Percentiles rank a stretch among this genome's conserved stretches.
Conservation (phyloP, 768 basidiomycete genomes). For the Lenzites betulinus region DNA sequence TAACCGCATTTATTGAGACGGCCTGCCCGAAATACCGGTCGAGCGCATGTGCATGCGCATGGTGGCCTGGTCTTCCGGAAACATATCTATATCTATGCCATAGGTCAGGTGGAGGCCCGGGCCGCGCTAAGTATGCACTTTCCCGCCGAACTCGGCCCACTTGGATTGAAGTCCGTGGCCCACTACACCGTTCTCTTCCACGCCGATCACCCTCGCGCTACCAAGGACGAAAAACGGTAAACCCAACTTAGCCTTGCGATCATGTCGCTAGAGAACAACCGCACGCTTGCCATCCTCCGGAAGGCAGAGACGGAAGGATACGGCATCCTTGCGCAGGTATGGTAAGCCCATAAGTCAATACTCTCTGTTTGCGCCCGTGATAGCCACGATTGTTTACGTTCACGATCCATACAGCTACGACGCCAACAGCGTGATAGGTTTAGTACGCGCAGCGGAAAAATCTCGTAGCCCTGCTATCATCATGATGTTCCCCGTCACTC, state of each 20-base stretch:
- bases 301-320: conserved; percentile 45
- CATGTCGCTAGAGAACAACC: conserved; percentile 32
- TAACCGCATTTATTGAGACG: too few relatives aligned
- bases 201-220: background rate
- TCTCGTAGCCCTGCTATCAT: conserved; percentile 47
- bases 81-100: too few relatives aligned
- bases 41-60: background rate
- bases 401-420: conserved; percentile 39
- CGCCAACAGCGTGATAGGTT: conserved; percentile 44
- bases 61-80: background rate
- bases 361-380: background rate
- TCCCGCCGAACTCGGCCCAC: too few relatives aligned
- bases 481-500: conserved; percentile 48
- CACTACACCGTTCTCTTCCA: background rate
- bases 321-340: conserved; percentile 46
- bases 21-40: too few relatives aligned
- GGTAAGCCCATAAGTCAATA: conserved; percentile 30
- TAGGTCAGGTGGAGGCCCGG: too few relatives aligned
- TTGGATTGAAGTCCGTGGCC: too few relatives aligned
- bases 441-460: conserved; percentile 51
- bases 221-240: background rate
- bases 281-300: conserved; percentile 42
- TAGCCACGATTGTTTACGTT: background rate
- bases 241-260: background rate
- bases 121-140: too few relatives aligned